These are phyloP conservation scores for Saccharomyces hybrid DNA, from an alignment of 1,139 yeast genomes.

Conservation along the genomic window DNA sequence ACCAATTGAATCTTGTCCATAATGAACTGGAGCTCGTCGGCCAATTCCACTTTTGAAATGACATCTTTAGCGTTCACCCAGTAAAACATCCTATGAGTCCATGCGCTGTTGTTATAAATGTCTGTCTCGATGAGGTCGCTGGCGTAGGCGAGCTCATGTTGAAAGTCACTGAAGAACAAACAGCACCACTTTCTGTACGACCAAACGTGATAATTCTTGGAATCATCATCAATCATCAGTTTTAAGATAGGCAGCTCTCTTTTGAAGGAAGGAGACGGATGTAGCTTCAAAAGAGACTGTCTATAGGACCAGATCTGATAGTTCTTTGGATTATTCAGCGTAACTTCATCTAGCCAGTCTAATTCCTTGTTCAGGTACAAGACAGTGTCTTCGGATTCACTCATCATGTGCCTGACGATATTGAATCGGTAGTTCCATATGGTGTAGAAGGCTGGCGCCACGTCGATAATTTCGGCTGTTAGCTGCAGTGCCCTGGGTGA, in stretches of 20 bases:
- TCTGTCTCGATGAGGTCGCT: constrained; percentile 50
- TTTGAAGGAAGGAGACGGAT: constrained; percentile 37
- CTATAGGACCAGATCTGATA: constrained; percentile 96
- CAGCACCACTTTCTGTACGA: constrained; percentile 81
- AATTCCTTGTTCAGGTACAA: constrained; percentile 41
- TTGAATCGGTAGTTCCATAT: constrained; percentile 77
- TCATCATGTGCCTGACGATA: constrained; percentile 38
- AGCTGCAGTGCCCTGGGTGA: constrained; percentile 65
- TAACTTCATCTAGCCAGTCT: constrained; percentile 71
- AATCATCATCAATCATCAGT: constrained; percentile 65
- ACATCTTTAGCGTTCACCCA: constrained; percentile 15
- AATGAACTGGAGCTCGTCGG: constrained; percentile 42
- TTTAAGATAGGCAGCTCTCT: constrained; percentile 59
- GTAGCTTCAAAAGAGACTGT: constrained; percentile 45
- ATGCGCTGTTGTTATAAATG: constrained; percentile 83
- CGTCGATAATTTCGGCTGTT: constrained; percentile 53
- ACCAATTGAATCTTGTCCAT: constrained; percentile 43
- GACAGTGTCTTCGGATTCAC: constrained; percentile 29
- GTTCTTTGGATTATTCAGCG: constrained; percentile 74
- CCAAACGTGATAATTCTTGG: constrained; percentile 96
- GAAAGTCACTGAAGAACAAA: constrained; percentile 42
- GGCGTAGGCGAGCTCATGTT: constrained; percentile 48
- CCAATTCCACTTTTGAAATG: constrained; percentile 16
- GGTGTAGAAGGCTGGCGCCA: constrained; percentile 86
- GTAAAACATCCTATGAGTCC: constrained; percentile 79